phyloP scores from a whole-genome alignment of 106 monocot genomes.

The Iris macrosiphon region DNA sequence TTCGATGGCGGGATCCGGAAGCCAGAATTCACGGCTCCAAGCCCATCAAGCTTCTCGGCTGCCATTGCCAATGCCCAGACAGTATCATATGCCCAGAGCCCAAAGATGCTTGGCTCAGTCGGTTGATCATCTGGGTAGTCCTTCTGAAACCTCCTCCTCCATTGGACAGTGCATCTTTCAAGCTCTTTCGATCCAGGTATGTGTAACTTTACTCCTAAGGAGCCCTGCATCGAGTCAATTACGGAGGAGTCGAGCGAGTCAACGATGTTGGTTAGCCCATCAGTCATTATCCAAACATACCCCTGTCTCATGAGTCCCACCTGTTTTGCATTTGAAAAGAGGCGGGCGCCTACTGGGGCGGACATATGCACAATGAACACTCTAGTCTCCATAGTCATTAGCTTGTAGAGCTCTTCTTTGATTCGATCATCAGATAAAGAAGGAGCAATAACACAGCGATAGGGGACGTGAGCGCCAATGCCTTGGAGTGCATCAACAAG shows the following conservation, averaged over 20 bases:
- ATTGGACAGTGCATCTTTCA: slow-evolving; percentile 24
- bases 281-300: slow-evolving; percentile 55
- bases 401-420: slow-evolving; percentile 14
- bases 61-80: slow-evolving; percentile 18
- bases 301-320: slow-evolving; percentile 48
- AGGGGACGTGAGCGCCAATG: slow-evolving; percentile 9
- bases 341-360: slow-evolving; percentile 11
- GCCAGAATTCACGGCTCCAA: not conserved
- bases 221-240: slow-evolving; percentile 37
- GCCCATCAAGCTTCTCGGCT: not conserved
- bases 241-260: slow-evolving; percentile 8
- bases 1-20: not conserved
- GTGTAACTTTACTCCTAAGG: slow-evolving; percentile 36
- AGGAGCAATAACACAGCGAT: slow-evolving; percentile 22
- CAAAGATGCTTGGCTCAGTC: slow-evolving; percentile 1
- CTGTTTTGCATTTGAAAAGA: slow-evolving; percentile 27
- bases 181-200: slow-evolving; percentile 10
- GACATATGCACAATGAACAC: slow-evolving; percentile 69
- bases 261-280: slow-evolving; percentile 26
- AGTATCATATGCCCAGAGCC: slow-evolving; percentile 20
- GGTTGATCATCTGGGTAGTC: slow-evolving; percentile 9
- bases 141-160: slow-evolving; percentile 22
- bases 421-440: slow-evolving; percentile 20
- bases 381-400: slow-evolving; percentile 34
- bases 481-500: slow-evolving; percentile 43